Base-by-base conservation (phyloP, 2,329 filamentous ascomycete genomes). In the Venturiaceae sp. region DNA sequence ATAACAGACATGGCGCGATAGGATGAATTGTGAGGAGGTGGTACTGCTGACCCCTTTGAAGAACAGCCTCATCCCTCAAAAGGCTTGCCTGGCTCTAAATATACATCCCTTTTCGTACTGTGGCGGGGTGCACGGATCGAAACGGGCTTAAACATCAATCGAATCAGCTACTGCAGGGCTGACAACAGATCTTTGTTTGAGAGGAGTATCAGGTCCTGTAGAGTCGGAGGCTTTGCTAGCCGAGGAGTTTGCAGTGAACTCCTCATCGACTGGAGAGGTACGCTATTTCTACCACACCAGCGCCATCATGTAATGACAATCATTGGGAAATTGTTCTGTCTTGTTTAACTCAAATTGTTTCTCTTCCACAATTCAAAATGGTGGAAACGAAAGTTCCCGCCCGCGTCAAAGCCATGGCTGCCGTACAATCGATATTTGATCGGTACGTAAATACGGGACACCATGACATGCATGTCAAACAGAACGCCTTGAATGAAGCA, bases 361-460 rank as follows among this genome's bases (percentile, higher is more conserved):
- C 5, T 26, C 19, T 16, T n/a, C 9, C 14, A 6, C 13, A 26
- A 7, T 54, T n/a, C 16, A 14, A 14, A 5, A 36, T 54, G 33
- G 16, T 14, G 16, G 36, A 23, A 28, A 23, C 52, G 14, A 47
- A 53, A 66, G 62, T 28, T n/a, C 19, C 14, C 53, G 66, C 63
- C 60, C 64, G 66, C 58, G 59, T 60, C 26, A 71, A 70, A 58
- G 70, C 70, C 59, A 71, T 70, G 61, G 63, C 64, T 19, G 70
- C 70, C 8, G 70, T 72, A 6, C 64, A 68, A 41, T 70, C 70
- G 53, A 66, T 70, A 62, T 72, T 72, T 57, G 69, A 71, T 36
- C 63, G 67, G 61, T 62, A 57, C 19, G 50, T 44, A 13, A 26
- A 44, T 44, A 47, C 21, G 37, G n/a, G 14, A 39, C 5, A 16